Base-by-base conservation (phyloP, 371 early-diverging fungal species). In the Gilbertella persicaria region DNA sequence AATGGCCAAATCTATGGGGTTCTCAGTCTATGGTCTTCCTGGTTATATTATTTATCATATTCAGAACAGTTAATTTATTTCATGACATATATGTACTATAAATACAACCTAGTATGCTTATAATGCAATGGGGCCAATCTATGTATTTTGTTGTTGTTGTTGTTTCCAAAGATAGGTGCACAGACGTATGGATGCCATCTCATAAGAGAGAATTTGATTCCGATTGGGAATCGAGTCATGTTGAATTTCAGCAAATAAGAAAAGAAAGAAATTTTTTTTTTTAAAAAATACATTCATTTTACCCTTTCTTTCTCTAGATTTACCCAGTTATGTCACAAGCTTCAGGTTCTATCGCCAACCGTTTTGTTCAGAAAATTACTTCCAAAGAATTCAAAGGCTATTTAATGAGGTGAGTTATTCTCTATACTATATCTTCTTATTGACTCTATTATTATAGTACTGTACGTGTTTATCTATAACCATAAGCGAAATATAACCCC, bases 1-100 rank as follows among this genome's bases (percentile, higher is more conserved):
- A 50, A 79, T 87, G 64, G 87, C 88, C 25, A 86, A 83, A 57
- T 73, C 75, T 1, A 69, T 82, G 62, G 87, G 87, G 5, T 84
- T 73, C 50, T 71, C 71, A 24, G 84, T 85, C 0, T 85, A 67
- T 58, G 86, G 86, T 1, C 58, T 83, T 29, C 87, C 87, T 2
- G 65, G 67, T n/a, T 74, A 83, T 24, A 54, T 78, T 25, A 75
- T 83, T 24, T 71, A 73, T 21, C 85, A 86, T 55, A 45, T 46
- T 20, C 54, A 54, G 28, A 54, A 45, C 4, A 39, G 39, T 23
- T 54, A 45, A 46, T 39, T 19, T 39, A n/a, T n/a, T n/a, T n/a
- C n/a, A n/a, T n/a, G n/a, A n/a, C n/a, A n/a, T n/a, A n/a, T n/a
- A n/a, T n/a, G n/a, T n/a, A n/a, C n/a, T n/a, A n/a, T n/a, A n/a